phyloP scores from a whole-genome alignment of 345 rosid species.

The Brassica incana region DNA sequence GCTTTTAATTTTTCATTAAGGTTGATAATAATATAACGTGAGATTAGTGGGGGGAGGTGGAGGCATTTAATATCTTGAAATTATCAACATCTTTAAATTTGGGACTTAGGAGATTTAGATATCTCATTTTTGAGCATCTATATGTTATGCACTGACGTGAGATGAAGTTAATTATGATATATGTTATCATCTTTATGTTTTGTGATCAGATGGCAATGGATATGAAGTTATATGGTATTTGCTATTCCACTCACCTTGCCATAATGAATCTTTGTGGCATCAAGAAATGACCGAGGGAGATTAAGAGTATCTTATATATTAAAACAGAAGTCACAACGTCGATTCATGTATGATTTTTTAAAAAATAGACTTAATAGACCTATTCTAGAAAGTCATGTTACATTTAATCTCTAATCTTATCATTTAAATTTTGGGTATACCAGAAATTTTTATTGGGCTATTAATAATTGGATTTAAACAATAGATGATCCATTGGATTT shows the following conservation, averaged over 20 bases:
- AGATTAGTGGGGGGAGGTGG: conserved; percentile 27
- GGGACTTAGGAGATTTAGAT: neutral
- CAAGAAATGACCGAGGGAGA: conserved; percentile 82
- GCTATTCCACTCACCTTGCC: conserved; percentile 58
- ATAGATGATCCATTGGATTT: too few relatives aligned
- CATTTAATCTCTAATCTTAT: too few relatives aligned
- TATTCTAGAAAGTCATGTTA: too few relatives aligned
- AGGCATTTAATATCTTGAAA: neutral
- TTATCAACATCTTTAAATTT: neutral
- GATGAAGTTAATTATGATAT: too few relatives aligned
- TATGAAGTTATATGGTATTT: neutral
- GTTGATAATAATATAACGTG: neutral
- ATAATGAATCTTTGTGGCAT: conserved; percentile 75
- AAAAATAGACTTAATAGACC: too few relatives aligned
- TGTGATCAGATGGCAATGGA: neutral
- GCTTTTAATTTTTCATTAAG: conserved; percentile 13
- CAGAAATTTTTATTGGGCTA: too few relatives aligned
- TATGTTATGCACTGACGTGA: neutral
- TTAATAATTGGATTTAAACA: too few relatives aligned
- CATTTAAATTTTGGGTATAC: too few relatives aligned
- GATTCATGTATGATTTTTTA: too few relatives aligned
- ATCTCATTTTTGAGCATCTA: neutral
- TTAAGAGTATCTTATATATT: conserved; percentile 13
- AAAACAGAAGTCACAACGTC: too few relatives aligned
- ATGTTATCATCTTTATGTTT: too few relatives aligned